Percentiles rank a stretch among this genome's conserved stretches.
Evolutionary conservation across 202 grass and related monocot genomes (phyloP).

Genomic region (Musa balbisiana): DNA sequence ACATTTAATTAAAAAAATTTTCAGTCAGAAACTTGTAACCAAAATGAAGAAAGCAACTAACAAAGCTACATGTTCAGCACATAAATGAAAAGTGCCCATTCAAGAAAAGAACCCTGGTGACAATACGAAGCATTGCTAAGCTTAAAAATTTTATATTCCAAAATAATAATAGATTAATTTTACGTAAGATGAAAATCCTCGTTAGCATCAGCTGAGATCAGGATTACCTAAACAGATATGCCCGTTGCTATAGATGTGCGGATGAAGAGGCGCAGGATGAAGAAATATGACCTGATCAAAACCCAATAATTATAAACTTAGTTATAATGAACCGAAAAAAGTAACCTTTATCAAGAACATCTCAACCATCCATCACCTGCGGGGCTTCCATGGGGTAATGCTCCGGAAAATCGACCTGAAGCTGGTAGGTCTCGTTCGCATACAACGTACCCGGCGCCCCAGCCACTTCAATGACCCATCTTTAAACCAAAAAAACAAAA

Average conservation of each 20-base stretch:
- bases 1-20: no score
- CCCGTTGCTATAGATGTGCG: conserved; percentile 10
- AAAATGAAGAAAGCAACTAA: no score
- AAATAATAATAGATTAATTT: not conserved
- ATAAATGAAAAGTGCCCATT: no score
- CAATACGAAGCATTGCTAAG: no score
- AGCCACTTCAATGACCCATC: conserved; percentile 46
- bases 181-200: not conserved
- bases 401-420: conserved; percentile 54
- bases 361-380: conserved; percentile 24
- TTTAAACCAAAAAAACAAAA: not conserved
- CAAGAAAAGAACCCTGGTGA: no score
- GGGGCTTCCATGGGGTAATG: conserved; percentile 11
- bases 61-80: no score
- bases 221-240: conserved; percentile 67
- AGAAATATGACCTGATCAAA: conserved; percentile 74
- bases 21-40: no score
- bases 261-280: conserved; percentile 32
- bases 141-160: no score
- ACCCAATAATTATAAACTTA: not conserved
- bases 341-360: conserved; percentile 4
- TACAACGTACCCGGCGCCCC: conserved; percentile 73
- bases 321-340: not conserved
- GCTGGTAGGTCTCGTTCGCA: conserved; percentile 65
- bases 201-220: conserved; percentile 3